Evolutionary conservation across 805 yeast species (phyloP).

Genomic region (Lipomyces sp.): DNA sequence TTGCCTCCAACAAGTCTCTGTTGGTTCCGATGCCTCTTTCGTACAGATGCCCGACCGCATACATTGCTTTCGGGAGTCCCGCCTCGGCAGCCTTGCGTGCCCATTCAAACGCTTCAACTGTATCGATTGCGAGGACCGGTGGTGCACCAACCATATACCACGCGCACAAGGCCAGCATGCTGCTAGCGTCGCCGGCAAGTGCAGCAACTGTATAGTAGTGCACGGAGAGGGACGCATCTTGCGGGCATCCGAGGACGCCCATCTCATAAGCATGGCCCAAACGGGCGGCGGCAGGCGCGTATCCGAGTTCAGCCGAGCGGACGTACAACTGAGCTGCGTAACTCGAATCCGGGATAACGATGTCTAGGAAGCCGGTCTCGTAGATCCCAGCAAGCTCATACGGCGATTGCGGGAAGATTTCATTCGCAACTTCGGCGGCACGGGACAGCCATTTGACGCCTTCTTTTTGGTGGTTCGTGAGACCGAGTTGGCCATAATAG

Average conservation of each 20-base stretch:
- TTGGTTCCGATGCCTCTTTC: slow-evolving; percentile 89
- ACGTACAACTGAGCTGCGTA: slow-evolving; percentile 87
- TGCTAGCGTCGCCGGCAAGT: slow-evolving; percentile 78
- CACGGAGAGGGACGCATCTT: slow-evolving; percentile 80
- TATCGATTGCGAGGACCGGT: slow-evolving; percentile 77
- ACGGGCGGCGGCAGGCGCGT: slow-evolving; percentile 75
- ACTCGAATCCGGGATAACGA: slow-evolving; percentile 77
- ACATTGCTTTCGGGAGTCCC: slow-evolving; percentile 81
- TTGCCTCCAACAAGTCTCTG: slow-evolving; percentile 59
- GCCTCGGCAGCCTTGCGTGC: slow-evolving; percentile 81
- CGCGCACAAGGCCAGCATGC: slow-evolving; percentile 94
- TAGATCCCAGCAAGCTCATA: slow-evolving; percentile 87
- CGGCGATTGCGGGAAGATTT: slow-evolving; percentile 89
- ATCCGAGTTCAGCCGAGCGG: slow-evolving; percentile 87
- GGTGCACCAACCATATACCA: slow-evolving; percentile 95
- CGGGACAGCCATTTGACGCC: slow-evolving; percentile 94
- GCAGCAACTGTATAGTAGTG: slow-evolving; percentile 95
- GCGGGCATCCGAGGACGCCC: slow-evolving; percentile 69
- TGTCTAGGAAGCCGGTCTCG: slow-evolving; percentile 82
- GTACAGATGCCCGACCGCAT: slow-evolving; percentile 78
- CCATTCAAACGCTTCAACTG: slow-evolving; percentile 91
- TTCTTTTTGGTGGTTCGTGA: slow-evolving; percentile 63
- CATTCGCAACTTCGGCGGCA: slow-evolving; percentile 83
- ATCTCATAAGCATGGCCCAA: slow-evolving; percentile 84
- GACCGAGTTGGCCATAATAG: slow-evolving; percentile 83